Evolutionary conservation across 1,139 yeast genomes (phyloP).

Genomic region (Scheffersomyces parashehatae): DNA sequence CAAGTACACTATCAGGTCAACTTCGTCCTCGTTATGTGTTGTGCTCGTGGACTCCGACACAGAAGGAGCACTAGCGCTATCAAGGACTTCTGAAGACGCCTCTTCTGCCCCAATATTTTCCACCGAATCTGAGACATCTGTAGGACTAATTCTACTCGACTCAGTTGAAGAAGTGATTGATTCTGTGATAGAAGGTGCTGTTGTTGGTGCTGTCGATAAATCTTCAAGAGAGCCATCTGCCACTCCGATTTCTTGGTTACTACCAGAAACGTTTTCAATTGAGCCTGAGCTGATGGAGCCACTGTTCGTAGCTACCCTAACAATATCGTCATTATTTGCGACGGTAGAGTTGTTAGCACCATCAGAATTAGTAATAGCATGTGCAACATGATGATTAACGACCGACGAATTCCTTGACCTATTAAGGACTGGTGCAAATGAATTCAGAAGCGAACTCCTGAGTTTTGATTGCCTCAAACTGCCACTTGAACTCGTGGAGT

Average conservation of each 20-base stretch:
- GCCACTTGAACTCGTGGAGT: background rate
- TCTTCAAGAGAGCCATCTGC: conserved; percentile 2
- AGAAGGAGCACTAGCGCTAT: background rate
- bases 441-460: conserved; percentile 24
- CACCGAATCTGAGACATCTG: background rate
- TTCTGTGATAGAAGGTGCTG: background rate
- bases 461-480: conserved; percentile 17
- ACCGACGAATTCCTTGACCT: background rate
- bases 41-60: conserved; percentile 1
- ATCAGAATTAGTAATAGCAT: too few species aligned
- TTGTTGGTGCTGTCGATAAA: conserved; percentile 3
- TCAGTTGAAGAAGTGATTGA: background rate
- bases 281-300: conserved; percentile 6
- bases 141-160: background rate
- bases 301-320: conserved; percentile 1
- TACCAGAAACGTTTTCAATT: background rate
- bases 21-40: conserved; percentile 8
- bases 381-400: background rate
- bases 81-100: background rate
- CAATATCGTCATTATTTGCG: conserved; percentile 1
- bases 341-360: background rate
- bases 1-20: conserved; percentile 7
- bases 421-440: conserved; percentile 20
- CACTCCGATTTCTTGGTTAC: background rate
- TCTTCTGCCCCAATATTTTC: background rate